phyloP scores from a whole-genome alignment of 2,329 filamentous ascomycete genomes.

The Neophaeococcomyces mojaviensis region DNA sequence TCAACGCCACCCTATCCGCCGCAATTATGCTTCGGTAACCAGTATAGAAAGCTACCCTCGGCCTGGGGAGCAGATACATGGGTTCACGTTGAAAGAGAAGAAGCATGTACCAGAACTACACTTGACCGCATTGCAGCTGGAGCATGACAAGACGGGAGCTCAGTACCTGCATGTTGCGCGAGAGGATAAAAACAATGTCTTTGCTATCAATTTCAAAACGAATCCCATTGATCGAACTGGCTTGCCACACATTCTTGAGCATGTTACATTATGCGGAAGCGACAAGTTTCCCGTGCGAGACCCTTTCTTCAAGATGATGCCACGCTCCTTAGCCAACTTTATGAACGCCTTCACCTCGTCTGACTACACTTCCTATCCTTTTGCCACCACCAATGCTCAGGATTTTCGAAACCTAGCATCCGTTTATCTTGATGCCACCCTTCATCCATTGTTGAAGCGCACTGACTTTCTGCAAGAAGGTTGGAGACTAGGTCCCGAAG shows the following conservation, averaged over 20 bases:
- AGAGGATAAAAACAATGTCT: constrained; percentile 98
- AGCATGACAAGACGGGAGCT: constrained; percentile 90
- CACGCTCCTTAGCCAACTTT: constrained; percentile 95
- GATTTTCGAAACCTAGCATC: constrained; percentile 95
- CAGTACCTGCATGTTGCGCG: constrained; percentile 92
- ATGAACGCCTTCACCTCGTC: constrained; percentile 99
- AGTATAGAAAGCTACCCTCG: constrained; percentile 68
- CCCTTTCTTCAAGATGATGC: constrained; percentile 99
- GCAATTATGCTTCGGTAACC: constrained; percentile 58
- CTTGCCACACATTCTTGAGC: constrained; percentile 92
- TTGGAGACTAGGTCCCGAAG: constrained; percentile 91
- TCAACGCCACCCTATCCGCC: not conserved
- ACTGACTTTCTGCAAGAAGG: constrained; percentile 95
- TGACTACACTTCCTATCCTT: constrained; percentile 95
- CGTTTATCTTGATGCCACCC: constrained; percentile 90
- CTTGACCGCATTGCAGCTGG: constrained; percentile 79
- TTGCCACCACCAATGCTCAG: constrained; percentile 90
- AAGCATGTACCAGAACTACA: constrained; percentile 94
- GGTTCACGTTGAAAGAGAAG: constrained; percentile 80
- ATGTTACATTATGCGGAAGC: constrained; percentile 93
- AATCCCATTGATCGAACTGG: constrained; percentile 95
- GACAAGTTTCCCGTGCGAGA: constrained; percentile 97
- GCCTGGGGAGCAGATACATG: constrained; percentile 78
- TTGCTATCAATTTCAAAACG: constrained; percentile 98
- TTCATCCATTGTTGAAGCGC: constrained; percentile 80